Conservation (phyloP, 768 basidiomycete genomes). For the Mycena rosella region DNA sequence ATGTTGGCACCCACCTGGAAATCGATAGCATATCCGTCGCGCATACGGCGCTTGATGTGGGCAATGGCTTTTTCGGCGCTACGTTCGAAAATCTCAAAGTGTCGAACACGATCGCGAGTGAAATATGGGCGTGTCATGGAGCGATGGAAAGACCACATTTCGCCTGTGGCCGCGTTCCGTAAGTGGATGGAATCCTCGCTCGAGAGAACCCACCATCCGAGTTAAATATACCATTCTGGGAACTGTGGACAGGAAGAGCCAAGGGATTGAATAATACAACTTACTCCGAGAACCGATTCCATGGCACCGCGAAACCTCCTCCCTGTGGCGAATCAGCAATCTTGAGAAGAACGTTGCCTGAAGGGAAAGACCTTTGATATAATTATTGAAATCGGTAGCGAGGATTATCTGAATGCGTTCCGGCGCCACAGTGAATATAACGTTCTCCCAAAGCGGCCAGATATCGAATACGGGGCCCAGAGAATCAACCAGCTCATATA, state of each 20-base stretch:
- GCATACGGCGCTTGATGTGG: slow-evolving; percentile 32
- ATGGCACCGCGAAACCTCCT: slow-evolving; percentile 1
- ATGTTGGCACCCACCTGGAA: slow-evolving; percentile 47
- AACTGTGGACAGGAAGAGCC: neutral
- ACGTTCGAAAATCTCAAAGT: slow-evolving; percentile 41
- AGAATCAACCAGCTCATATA: neutral
- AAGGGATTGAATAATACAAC: neutral
- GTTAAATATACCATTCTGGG: slow-evolving; percentile 42
- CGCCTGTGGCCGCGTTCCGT: neutral
- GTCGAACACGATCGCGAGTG: slow-evolving; percentile 35
- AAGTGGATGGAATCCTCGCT: too few species aligned
- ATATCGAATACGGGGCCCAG: slow-evolving; percentile 34
- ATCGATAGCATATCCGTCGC: slow-evolving; percentile 32
- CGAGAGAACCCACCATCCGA: slow-evolving; percentile 33
- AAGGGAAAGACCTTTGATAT: slow-evolving; percentile 39
- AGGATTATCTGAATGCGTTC: slow-evolving; percentile 43
- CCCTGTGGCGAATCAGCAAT: too few species aligned
- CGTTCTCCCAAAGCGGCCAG: slow-evolving; percentile 20
- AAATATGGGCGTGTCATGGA: slow-evolving; percentile 42
- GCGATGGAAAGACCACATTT: slow-evolving; percentile 40
- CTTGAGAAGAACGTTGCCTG: neutral
- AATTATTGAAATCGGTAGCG: slow-evolving; percentile 45
- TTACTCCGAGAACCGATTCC: slow-evolving; percentile 26
- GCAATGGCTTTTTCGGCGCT: slow-evolving; percentile 31
- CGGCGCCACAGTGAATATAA: slow-evolving; percentile 35